Evolutionary conservation across 2,329 filamentous ascomycete species (phyloP), one percentile per base, ranked within the genome.

Genomic region (Phialophora macrospora): DNA sequence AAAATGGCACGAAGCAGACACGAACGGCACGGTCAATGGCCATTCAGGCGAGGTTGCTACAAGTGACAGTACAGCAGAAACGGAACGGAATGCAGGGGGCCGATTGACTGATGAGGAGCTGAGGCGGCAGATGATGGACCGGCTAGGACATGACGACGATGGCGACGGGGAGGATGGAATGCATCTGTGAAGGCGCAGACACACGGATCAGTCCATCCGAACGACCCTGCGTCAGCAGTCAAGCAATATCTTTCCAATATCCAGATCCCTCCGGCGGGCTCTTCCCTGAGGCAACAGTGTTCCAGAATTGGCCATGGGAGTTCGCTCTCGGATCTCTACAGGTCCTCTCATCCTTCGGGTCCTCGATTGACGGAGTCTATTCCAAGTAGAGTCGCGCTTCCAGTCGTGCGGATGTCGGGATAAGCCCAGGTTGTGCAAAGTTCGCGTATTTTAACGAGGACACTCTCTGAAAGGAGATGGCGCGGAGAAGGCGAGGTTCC

Each of bases 1-100:
- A 75, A 75, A 73, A 34, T 88, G 85, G 85, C 77, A 77, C 76
- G 70, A 78, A 77, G 63, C 68, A 63, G 64, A 72, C 69, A 66
- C 26, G n/a, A 62, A 55, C 54, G 64, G 62, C 17, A 67, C 71
- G 30, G 57, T 34, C 22, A 70, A 70, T 61, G 68, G 61, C 7
- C 56, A 28, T 38, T 48, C 63, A 12, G 60, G 14, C 20, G 44
- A 52, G 24, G 11, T 55, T 8, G 48, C 28, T 4, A 60, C 54
- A 49, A 62, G 62, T 30, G 51, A 30, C 4, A 48, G 14, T 11
- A 24, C 54, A 24, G 11, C 32, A 4, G 44, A 41, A 7, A n/a
- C 65, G 32, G 46, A 44, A n/a, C 24, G 20, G 32, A 54, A n/a
- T 30, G 59, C 54, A 55, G 63, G 77, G 57, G 76, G 77, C 3